Percentiles rank a stretch among this genome's conserved stretches.
phyloP scores from a whole-genome alignment of 164 flowering plant species.

The Houttuynia cordata region DNA sequence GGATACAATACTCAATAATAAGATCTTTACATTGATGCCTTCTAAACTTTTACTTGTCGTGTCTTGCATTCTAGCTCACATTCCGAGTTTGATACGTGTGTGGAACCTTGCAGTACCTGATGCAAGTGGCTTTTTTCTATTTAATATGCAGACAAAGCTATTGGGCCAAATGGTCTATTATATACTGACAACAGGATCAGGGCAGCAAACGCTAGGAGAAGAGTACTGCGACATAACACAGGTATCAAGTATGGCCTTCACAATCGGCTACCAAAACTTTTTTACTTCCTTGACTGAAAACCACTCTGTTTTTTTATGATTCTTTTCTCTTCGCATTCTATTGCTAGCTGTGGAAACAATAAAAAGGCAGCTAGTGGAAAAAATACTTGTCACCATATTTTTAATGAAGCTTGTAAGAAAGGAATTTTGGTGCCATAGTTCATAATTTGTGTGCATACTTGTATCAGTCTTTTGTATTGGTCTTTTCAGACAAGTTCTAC shows the following conservation, averaged over 20 bases:
- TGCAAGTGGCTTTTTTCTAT: neutral
- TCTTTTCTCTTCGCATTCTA: too few species aligned
- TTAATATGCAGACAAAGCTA: constrained; percentile 59
- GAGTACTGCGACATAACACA: constrained; percentile 96
- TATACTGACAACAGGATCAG: constrained; percentile 83
- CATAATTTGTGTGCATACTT: neutral
- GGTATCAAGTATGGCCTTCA: constrained; percentile 21
- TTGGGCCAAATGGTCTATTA: constrained; percentile 95
- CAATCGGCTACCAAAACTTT: too few species aligned
- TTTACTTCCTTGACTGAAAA: too few species aligned
- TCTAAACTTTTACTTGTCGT: too few species aligned
- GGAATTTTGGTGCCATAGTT: too few species aligned
- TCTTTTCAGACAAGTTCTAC: constrained; percentile 59
- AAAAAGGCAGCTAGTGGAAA: too few species aligned
- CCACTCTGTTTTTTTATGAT: too few species aligned
- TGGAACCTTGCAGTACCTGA: neutral
- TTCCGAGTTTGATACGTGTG: neutral
- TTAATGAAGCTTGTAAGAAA: too few species aligned
- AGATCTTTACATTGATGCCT: neutral
- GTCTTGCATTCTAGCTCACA: neutral
- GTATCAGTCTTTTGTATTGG: neutral
- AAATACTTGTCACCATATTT: too few species aligned
- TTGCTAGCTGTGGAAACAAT: too few species aligned
- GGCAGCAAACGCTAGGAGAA: constrained; percentile 97
- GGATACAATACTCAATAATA: too few species aligned